Conservation (phyloP, 208 protist species). For the Crithidia bombi region DNA sequence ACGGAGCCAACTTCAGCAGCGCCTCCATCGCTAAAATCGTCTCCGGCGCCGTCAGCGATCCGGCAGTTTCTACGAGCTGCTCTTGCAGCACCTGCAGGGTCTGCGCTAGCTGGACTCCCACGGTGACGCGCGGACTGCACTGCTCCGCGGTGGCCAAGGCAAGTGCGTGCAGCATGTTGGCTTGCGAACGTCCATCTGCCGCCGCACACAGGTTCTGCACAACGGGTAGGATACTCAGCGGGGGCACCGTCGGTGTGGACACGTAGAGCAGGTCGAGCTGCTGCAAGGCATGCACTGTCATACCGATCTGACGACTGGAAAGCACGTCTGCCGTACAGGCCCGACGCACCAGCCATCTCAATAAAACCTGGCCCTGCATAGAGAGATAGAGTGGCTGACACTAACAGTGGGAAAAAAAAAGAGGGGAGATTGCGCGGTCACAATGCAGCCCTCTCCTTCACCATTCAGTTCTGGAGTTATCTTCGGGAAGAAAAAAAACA, state of each 20-base stretch:
- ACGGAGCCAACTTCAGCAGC: slow-evolving; percentile 45
- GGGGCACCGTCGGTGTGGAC: not conserved
- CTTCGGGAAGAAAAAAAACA: no score
- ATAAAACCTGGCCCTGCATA: slow-evolving; percentile 18
- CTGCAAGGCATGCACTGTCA: slow-evolving; percentile 45
- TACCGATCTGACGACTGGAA: slow-evolving; percentile 42
- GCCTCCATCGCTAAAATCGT: slow-evolving; percentile 64
- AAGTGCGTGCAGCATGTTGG: slow-evolving; percentile 58
- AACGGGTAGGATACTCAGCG: slow-evolving; percentile 18
- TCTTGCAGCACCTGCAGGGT: slow-evolving; percentile 41
- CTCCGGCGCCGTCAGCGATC: slow-evolving; percentile 49
- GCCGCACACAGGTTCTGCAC: slow-evolving; percentile 23
- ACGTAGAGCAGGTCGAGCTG: slow-evolving; percentile 41
- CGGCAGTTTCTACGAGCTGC: slow-evolving; percentile 32
- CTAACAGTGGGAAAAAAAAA: not conserved
- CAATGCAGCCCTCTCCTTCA: no score
- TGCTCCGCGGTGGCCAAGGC: slow-evolving; percentile 36
- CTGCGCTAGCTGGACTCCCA: slow-evolving; percentile 24
- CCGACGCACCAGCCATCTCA: slow-evolving; percentile 29
- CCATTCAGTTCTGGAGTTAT: no score
- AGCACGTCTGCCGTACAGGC: slow-evolving; percentile 48
- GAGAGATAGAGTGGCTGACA: not conserved
- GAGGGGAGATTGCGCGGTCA: not conserved
- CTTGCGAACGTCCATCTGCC: slow-evolving; percentile 48
- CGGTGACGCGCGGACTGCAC: slow-evolving; percentile 27